Base-by-base conservation (phyloP, 768 basidiomycete species). In the Hygrophoropsis aurantiaca region DNA sequence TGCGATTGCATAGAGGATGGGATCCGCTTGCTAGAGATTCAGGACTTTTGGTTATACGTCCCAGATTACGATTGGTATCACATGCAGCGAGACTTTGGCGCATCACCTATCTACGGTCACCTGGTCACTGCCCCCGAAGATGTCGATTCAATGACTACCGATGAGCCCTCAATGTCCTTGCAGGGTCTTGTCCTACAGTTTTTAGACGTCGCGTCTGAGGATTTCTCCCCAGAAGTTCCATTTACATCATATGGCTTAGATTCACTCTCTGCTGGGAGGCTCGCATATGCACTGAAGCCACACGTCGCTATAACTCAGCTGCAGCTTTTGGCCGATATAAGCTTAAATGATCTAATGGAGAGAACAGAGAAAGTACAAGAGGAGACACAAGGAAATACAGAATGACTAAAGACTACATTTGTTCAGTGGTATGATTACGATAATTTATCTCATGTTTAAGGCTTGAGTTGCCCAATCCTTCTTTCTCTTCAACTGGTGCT, bases 241-340 rank as follows among this genome's bases (percentile, higher is more conserved):
- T 58, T 75, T 39, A 72, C 70, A 1, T 58, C 67, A 2, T 74
- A 74, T 34, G 74, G 74, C 8, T 57, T 74, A 15, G 73, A 74
- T 50, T 74, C 73, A 2, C 61, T 74, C 5, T 60, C 67, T 9
- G 73, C 73, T 11, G 66, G 66, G 5, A 60, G 62, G n/a, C 51
- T 73, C 10, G 67, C 72, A 4, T 60, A 59, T 42, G 59, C 60
- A 2, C 60, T 74, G 32, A 59, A 60, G 8, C 55, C 64, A 1
- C 55, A 56, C 23, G 51, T 69, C 15, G 41, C 57, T 21, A 51
- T 68, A 26, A 60, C 68, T 3, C 71, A 72, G 46, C 55, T 72
- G 42, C 70, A 72, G 46, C 58, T 72, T 4, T 53, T 72, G 10
- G 67, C 59, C 3, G 66, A 67, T 38, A 44, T 71, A 30, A 59